Evolutionary conservation across 164 flowering plant species (phyloP), one percentile per base, ranked within the genome.

Genomic region (Platanus orientalis): DNA sequence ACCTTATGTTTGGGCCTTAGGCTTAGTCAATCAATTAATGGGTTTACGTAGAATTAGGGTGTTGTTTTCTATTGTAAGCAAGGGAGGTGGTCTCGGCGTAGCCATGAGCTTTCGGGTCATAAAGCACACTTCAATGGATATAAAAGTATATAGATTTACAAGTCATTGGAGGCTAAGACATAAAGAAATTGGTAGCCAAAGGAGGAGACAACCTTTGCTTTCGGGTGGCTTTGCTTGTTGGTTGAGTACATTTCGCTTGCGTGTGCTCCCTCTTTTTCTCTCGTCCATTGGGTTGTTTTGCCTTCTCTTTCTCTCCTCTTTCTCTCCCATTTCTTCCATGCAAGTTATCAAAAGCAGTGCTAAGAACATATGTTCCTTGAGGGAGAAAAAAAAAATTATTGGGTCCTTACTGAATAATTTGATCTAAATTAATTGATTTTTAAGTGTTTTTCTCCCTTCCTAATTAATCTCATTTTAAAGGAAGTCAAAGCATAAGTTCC

Each of bases 81-180:
- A 24, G 28, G 28, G n/a, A 21, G 28, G 61, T 13, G 48, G 23
- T 29, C 29, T 23, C 48, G 30, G 61, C 30, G 19, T 7, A 16
- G 29, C 28, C 48, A 58, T 24, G 48, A 58, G 61, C 61, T 58
- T 58, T 58, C 39, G 39, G 27, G 48, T 40, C 48, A 58, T 39
- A 58, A 58, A 58, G 61, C n/a, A 21, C 13, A 3, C 6, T 11
- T 26, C 0, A 52, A 25, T 29, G 28, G 39, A n/a, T 23, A 23
- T 29, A 5, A 40, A 58, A 58, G 49, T 0, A 24, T 24, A 12
- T 14, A 39, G 4, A 36, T 32, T 32, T 58, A 58, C 61, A 58
- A 39, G 61, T 58, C 61, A 58, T 39, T 24, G 49, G 49, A 58
- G 29, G 29, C n/a, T 39, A 58, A 39, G 61, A 58, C 61, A 24